Base-by-base conservation (phyloP, 202 grass and related monocot genomes). In the Setaria viridis region DNA sequence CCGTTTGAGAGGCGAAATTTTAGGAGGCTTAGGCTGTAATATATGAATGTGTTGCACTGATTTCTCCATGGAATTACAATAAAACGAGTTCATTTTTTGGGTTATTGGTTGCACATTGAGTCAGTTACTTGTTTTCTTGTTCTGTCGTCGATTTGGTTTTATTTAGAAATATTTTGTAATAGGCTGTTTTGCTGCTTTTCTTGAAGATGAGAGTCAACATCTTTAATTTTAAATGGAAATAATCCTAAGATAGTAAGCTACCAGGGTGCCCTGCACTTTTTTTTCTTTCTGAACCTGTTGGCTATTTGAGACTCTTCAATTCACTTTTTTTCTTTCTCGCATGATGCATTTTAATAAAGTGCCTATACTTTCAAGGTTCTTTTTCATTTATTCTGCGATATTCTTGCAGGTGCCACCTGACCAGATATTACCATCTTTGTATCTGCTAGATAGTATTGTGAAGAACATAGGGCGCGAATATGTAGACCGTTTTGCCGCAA, bases 391-490 rank as follows among this genome's bases (percentile, higher is more conserved):
- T 87, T 81, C 82, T 87, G 53, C n/a, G 47, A 76, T 89, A 63
- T 88, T 87, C 25, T 76, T 94, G 62, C 90, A 99, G 94, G 94
- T 97, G 77, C 79, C 92, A 43, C 59, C 74, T 21, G 97, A 99
- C 70, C 97, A 99, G 89, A 99, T 93, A 90, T 87, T 99, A 50
- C 92, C 97, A 48, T 94, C 97, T 75, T 89, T 99, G 20, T 99
- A 99, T 86, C 90, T 99, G 72, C 85, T 99, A 78, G 97, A 99
- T 85, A 99, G 97, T 87, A 97, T 99, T 82, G 97, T 97, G 87
- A 99, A 99, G 92, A 99, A 99, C 67, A 99, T 99, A 86, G 92
- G 92, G 11, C 65, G 67, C 35, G 94, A 93, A 77, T 99, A 99
- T 85, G 74, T 97, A 55, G 77, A 82, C 29, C 81, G 91, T 84